Evolutionary conservation across 1,139 yeast species (phyloP).

Genomic region (Geotrichum klebahnii): DNA sequence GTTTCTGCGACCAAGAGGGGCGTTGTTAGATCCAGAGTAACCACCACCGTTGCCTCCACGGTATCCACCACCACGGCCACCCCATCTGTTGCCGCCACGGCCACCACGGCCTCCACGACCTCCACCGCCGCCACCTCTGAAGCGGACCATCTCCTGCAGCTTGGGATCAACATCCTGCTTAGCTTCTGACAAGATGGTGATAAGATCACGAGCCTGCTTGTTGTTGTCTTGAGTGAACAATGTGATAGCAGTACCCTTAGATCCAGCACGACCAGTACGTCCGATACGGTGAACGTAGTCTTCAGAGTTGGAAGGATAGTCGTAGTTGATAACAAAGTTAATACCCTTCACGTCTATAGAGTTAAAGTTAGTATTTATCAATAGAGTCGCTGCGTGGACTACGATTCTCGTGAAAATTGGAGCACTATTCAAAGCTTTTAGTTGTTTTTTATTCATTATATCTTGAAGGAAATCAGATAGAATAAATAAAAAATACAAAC

Average conservation of each 20-base stretch:
- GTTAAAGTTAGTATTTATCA: constrained; percentile 13
- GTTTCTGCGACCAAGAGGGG: constrained; percentile 20
- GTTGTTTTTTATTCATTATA: no score
- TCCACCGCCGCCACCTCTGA: constrained; percentile 45
- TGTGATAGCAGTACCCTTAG: constrained; percentile 90
- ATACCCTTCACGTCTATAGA: constrained; percentile 90
- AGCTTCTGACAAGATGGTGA: constrained; percentile 91
- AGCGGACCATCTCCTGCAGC: constrained; percentile 48
- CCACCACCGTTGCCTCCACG: constrained; percentile 48
- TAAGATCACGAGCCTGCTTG: constrained; percentile 84
- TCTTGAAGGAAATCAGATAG: no score
- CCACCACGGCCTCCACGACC: constrained; percentile 54
- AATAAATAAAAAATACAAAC: no score
- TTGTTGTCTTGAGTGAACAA: constrained; percentile 86
- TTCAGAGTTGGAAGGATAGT: constrained; percentile 97
- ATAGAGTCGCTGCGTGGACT: constrained; percentile 11
- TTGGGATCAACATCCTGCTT: constrained; percentile 71
- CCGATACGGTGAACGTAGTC: constrained; percentile 95
- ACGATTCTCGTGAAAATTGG: no score
- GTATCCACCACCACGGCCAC: constrained; percentile 47
- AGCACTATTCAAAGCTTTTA: no score
- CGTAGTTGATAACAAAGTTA: constrained; percentile 86
- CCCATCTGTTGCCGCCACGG: constrained; percentile 57
- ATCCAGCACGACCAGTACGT: constrained; percentile 99
- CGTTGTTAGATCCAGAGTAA: constrained; percentile 26